Conservation (phyloP, 2,329 filamentous ascomycete genomes). For the Juglanconis oblonga region DNA sequence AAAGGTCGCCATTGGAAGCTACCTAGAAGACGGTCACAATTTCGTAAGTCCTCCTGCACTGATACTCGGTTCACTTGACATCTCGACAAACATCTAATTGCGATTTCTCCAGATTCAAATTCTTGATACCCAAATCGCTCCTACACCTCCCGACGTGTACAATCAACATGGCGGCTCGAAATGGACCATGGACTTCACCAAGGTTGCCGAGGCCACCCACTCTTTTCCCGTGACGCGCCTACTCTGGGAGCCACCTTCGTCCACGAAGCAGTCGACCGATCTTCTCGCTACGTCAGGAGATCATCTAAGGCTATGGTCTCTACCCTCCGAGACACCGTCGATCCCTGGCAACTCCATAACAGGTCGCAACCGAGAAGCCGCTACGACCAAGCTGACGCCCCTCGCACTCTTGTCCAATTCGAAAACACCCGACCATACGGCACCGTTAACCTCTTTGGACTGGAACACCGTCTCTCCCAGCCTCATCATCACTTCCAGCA, state of each 20-base stretch:
- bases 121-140: constrained; percentile 77
- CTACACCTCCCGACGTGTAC: constrained; percentile 66
- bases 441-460: constrained; percentile 90
- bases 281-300: constrained; percentile 93
- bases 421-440: constrained; percentile 97
- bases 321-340: constrained; percentile 66
- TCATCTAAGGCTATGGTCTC: constrained; percentile 88
- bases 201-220: constrained; percentile 93
- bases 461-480: constrained; percentile 98
- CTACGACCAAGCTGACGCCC: constrained; percentile 80
- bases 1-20: constrained; percentile 93
- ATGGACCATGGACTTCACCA: constrained; percentile 83
- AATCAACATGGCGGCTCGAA: constrained; percentile 64
- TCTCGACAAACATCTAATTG: background rate
- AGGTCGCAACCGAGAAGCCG: constrained; percentile 56
- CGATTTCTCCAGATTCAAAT: constrained; percentile 77
- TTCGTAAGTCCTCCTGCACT: constrained; percentile 61
- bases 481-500: constrained; percentile 96
- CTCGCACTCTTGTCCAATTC: constrained; percentile 93
- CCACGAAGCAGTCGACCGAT: constrained; percentile 92
- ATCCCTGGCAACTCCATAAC: constrained; percentile 65
- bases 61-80: background rate
- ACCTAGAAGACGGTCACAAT: constrained; percentile 96
- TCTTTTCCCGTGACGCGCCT: constrained; percentile 96
- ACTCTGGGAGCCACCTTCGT: constrained; percentile 92